Percentiles rank a stretch among this genome's conserved stretches.
Conservation (phyloP, 768 basidiomycete species). For the Pleurotus djamor region DNA sequence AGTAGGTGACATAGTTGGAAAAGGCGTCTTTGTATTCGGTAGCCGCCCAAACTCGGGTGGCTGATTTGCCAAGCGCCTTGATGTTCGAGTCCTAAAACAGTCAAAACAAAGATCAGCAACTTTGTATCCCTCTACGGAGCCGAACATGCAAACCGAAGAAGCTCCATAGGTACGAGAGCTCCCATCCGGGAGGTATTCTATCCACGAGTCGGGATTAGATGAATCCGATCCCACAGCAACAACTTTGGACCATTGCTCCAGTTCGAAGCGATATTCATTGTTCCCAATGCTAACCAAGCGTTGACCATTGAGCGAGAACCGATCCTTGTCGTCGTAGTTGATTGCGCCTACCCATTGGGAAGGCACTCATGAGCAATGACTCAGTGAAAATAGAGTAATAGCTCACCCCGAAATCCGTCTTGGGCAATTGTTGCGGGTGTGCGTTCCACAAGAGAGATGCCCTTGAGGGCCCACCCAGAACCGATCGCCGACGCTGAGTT, state of each 20-base stretch:
- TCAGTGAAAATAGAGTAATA: neutral
- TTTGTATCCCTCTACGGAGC: neutral
- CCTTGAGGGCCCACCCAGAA: constrained; percentile 9
- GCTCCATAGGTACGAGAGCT: constrained; percentile 6
- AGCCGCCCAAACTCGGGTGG: constrained; percentile 9
- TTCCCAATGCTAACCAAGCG: constrained; percentile 8
- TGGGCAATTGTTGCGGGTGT: constrained; percentile 6
- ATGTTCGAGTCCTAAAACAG: constrained; percentile 10
- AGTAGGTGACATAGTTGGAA: constrained; percentile 9
- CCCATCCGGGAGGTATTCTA: constrained; percentile 10
- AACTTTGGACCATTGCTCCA: constrained; percentile 11
- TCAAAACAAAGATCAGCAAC: neutral
- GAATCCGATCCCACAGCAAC: constrained; percentile 4
- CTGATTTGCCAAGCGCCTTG: constrained; percentile 7
- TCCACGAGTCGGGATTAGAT: constrained; percentile 10
- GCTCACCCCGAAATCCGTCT: constrained; percentile 10
- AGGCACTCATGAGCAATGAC: no score
- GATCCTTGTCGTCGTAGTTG: constrained; percentile 10
- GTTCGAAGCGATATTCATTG: constrained; percentile 10
- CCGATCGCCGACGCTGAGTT: constrained; percentile 6
- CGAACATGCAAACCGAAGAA: neutral
- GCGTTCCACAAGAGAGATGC: constrained; percentile 6
- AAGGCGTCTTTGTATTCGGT: constrained; percentile 7
- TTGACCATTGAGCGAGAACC: constrained; percentile 10
- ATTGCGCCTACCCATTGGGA: neutral